A percentile compares a stretch with the other conserved stretches of the same genome.
These are phyloP conservation scores for Saccharomycopsis amapae DNA, from an alignment of 805 yeast genomes.

Conservation along the genomic window DNA sequence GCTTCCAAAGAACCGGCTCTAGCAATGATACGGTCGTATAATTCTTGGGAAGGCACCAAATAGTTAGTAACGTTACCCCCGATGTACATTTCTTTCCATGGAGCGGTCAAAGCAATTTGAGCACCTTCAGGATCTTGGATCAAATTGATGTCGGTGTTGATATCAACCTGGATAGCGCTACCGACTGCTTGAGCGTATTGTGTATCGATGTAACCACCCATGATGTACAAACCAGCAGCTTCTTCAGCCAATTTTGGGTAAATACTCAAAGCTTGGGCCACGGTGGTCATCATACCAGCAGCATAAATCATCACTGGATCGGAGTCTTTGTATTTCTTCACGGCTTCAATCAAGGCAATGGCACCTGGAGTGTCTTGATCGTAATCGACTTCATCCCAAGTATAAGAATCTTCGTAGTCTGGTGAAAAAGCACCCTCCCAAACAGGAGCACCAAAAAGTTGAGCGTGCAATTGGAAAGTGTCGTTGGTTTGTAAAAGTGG, in stretches of 20 bases:
- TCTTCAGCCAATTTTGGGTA: constrained; percentile 35
- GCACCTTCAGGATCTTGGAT: constrained; percentile 42
- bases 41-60: constrained; percentile 33
- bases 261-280: constrained; percentile 37
- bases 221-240: constrained; percentile 34
- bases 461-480: constrained; percentile 35
- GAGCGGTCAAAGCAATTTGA: constrained; percentile 35
- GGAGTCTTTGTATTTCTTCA: constrained; percentile 31
- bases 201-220: constrained; percentile 40
- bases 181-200: constrained; percentile 34
- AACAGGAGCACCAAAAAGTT: constrained; percentile 33
- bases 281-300: constrained; percentile 38
- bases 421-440: constrained; percentile 38
- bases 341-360: constrained; percentile 35
- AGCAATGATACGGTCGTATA: constrained; percentile 31
- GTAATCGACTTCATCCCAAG: constrained; percentile 30
- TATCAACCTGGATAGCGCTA: constrained; percentile 30
- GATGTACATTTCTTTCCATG: constrained; percentile 33
- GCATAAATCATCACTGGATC: constrained; percentile 34
- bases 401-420: constrained; percentile 29
- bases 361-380: constrained; percentile 32
- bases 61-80: constrained; percentile 39
- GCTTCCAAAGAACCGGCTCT: constrained; percentile 31
- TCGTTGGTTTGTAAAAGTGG: constrained; percentile 35
- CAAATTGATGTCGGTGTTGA: constrained; percentile 38